Base-by-base conservation (phyloP, 2,329 filamentous ascomycete species). In the Exophiala oligosperma region DNA sequence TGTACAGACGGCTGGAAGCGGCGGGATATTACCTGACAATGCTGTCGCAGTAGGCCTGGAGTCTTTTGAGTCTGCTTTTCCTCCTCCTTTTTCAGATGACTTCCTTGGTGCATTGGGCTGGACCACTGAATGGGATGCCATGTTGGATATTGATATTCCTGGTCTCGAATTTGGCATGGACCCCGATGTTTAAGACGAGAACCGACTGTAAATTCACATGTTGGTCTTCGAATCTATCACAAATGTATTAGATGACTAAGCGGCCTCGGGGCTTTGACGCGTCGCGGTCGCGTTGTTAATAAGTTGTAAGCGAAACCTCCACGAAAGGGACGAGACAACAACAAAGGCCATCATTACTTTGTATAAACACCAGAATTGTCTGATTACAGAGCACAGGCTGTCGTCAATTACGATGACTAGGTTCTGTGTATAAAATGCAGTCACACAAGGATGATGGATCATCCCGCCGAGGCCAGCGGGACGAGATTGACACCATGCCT, bases 401-500 rank as follows among this genome's bases (percentile, higher is more conserved):
- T 35, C 32, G 8, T 35, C 8, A 2, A 35, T 6, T 9, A 35
- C 32, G 32, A 35, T 35, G 11, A 2, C 6, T 35, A 35, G 28
- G 5, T 4, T 29, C 32, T 35, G 4, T 35, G 32, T 35, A 17
- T 23, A 43, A 4, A 23, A 43, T 43, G 40, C 40, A 43, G 40
- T 43, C n/a, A 2, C n/a, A 7, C 12, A 23, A 21, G 40, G n/a
- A 43, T 43, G 40, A 23, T 43, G 40, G 11, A 23, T 14, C n/a
- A 7, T 43, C 21, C 40, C 17, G 40, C 9, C 5, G 40, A 23
- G 6, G 21, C 21, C 14, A 5, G 5, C 40, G 40, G 40, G 40
- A 43, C 40, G 11, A 43, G 21, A n/a, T 43, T 62, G 40, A 50
- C 53, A 46, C 68, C 68, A 54, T 69, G 68, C 48, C 63, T 71